Percentiles rank a stretch among this genome's conserved stretches.
Evolutionary conservation across 2,329 filamentous ascomycete genomes (phyloP).

Genomic region (Aspergillus fructus): DNA sequence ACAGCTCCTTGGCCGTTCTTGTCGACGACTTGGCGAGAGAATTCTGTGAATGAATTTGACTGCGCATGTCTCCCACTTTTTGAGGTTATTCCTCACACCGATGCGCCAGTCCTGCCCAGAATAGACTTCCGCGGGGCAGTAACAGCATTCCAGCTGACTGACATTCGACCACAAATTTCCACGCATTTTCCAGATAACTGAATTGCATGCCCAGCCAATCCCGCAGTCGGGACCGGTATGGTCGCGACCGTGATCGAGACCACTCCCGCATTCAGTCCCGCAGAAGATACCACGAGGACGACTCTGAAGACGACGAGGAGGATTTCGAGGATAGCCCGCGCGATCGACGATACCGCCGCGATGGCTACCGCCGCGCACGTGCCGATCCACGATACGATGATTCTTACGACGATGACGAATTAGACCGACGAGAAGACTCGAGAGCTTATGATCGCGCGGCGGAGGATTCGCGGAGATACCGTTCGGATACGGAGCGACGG

Average conservation of each 20-base stretch:
- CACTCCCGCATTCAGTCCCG: constrained; percentile 16
- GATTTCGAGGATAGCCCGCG: constrained; percentile 20
- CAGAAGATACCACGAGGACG: constrained; percentile 20
- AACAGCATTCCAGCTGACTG: background rate
- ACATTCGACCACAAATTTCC: background rate
- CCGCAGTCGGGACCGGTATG: constrained; percentile 33
- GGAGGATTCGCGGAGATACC: constrained; percentile 6
- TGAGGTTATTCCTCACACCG: background rate
- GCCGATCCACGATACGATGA: constrained; percentile 24
- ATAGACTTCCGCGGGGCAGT: constrained; percentile 2
- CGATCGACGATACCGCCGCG: constrained; percentile 24
- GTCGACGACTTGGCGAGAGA: constrained; percentile 1
- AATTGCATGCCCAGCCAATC: constrained; percentile 34
- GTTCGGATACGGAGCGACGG: constrained; percentile 15
- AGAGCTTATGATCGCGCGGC: background rate
- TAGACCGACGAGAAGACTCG: constrained; percentile 18
- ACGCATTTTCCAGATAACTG: constrained; percentile 1
- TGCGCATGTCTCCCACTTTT: background rate
- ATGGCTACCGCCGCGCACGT: constrained; percentile 18
- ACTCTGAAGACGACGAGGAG: constrained; percentile 24
- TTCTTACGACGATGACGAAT: constrained; percentile 16
- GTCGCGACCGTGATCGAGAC: constrained; percentile 25
- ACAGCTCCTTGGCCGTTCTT: constrained; percentile 3
- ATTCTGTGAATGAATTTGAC: background rate
- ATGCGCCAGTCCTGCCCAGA: background rate